phyloP scores from a whole-genome alignment of 192 early-diverging fungal genomes.

The Rhizophlyctis rosea region DNA sequence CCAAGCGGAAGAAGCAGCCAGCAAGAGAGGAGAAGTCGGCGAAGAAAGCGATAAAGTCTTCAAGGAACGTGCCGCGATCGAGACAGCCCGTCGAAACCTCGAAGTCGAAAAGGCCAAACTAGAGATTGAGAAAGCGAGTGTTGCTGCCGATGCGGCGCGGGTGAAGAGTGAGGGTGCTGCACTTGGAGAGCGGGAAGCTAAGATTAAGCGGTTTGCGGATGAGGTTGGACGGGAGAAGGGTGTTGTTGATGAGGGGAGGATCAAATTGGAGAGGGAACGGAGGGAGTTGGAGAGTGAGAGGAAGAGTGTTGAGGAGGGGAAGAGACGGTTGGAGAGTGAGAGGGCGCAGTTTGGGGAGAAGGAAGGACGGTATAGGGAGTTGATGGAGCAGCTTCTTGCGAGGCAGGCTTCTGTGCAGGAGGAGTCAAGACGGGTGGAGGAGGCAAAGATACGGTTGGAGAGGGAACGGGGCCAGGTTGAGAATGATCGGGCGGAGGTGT shows the following conservation, averaged over 20 bases:
- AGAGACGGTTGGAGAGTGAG: neutral
- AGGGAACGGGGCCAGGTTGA: neutral
- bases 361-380: neutral
- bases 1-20: neutral
- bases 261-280: neutral
- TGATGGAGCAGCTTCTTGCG: neutral
- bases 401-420: conserved; percentile 4
- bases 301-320: neutral
- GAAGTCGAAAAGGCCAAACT: conserved; percentile 3
- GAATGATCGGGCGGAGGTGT: neutral
- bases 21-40: conserved; percentile 1
- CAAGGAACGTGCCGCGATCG: neutral
- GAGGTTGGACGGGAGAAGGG: conserved; percentile 1
- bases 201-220: neutral
- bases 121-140: neutral
- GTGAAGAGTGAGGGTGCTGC: neutral
- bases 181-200: neutral
- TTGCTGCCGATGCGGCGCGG: neutral
- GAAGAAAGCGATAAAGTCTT: neutral
- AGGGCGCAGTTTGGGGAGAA: neutral
- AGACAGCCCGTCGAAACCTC: neutral
- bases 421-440: neutral
- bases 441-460: neutral
- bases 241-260: neutral
- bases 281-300: neutral